phyloP scores from a whole-genome alignment of 2,329 filamentous ascomycete species.

The Penicillium sp. region DNA sequence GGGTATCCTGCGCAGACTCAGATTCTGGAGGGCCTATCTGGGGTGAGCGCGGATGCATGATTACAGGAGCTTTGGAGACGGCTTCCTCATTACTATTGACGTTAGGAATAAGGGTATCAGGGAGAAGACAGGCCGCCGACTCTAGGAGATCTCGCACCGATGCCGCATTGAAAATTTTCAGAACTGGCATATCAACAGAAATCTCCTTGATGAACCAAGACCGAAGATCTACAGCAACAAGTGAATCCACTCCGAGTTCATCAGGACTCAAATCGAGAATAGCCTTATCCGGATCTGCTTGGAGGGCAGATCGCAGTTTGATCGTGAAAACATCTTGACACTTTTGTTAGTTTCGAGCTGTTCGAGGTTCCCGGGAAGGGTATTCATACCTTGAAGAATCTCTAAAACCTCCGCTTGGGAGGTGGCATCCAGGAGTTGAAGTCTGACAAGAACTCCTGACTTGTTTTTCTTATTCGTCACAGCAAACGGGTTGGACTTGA shows the following conservation, averaged over 20 bases:
- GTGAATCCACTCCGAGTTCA: slow-evolving; percentile 26
- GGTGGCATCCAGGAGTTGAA: slow-evolving; percentile 15
- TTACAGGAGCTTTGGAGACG: background rate
- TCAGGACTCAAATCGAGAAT: slow-evolving; percentile 20
- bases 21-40: background rate
- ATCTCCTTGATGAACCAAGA: slow-evolving; percentile 28
- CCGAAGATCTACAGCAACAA: slow-evolving; percentile 27
- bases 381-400: slow-evolving; percentile 14
- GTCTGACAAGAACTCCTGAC: slow-evolving; percentile 11
- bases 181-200: slow-evolving; percentile 22
- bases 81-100: background rate
- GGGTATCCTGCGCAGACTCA: background rate
- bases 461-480: slow-evolving; percentile 15
- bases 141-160: slow-evolving; percentile 20
- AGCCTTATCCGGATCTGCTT: slow-evolving; percentile 14
- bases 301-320: slow-evolving; percentile 19
- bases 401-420: slow-evolving; percentile 11
- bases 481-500: slow-evolving; percentile 13
- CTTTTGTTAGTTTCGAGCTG: background rate
- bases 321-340: slow-evolving; percentile 13
- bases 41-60: background rate
- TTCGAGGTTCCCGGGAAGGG: background rate
- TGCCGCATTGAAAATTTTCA: slow-evolving; percentile 26
- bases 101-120: slow-evolving; percentile 13
- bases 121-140: slow-evolving; percentile 9